Evolutionary conservation across 2,329 filamentous ascomycete species (phyloP), one percentile per base, ranked within the genome.

Genomic region (Fusarium sp.): DNA sequence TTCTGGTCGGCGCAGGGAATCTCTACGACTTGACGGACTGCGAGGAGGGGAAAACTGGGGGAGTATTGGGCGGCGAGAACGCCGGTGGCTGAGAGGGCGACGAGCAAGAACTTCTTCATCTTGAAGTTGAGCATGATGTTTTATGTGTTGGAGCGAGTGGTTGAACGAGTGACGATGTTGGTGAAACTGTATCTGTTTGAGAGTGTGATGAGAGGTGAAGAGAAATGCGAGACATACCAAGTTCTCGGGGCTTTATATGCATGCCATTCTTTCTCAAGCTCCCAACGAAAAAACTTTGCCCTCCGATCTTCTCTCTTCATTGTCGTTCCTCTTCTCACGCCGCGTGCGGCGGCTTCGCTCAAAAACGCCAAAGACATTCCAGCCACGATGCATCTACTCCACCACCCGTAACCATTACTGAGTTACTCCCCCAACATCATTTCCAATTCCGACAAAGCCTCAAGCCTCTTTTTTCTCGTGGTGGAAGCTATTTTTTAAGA

Each of bases 91-190:
- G 73, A 72, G 29, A 79, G 66, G 12, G 66, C 59, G 45, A 78
- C 23, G 56, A 80, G 21, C 33, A 77, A 23, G 33, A 76, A 16
- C 69, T 76, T 79, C 69, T 75, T 73, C 78, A 79, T 79, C 4
- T 62, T 54, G 33, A 29, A 52, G 12, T 37, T 23, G 27, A 56
- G 7, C 0, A 11, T 35, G 27, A 39, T n/a, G 27, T 19, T 38
- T 35, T 42, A 11, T 45, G 31, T n/a, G 2, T 38, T 27, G 33
- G 5, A 29, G 23, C 25, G 23, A 54, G 23, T 18, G 23, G 23
- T 29, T 18, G 49, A 54, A 14, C 14, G 49, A 54, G 49, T 39
- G 49, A 54, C 49, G 49, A 39, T 54, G 11, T 63, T 52, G 46
- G 37, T 64, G 41, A 42, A 45, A 41, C n/a, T 63, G 38, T 45